Base-by-base conservation (phyloP, 148 eudicot species). In the Silene uniflora region DNA sequence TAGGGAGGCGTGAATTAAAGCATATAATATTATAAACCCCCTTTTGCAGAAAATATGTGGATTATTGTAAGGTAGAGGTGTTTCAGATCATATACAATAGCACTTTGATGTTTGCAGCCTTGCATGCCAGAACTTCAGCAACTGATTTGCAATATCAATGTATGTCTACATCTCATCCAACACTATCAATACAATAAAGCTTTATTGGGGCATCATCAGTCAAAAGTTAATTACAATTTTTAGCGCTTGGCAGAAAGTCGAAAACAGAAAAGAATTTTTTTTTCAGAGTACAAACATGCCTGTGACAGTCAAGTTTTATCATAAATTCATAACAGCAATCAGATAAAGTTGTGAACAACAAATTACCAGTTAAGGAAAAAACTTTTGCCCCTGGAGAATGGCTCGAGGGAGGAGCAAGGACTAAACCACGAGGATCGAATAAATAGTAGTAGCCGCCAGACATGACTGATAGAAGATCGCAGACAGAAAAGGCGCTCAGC, bases 351-450 rank as follows among this genome's bases (percentile, higher is more conserved):
- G 68, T 13, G 72, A 49, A 25, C 6, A 72, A 72, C 49, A 25
- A 82, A 9, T 39, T 95, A 95, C 97, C 99, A 76, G 73, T 85
- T 83, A 95, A 82, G 76, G 93, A 86, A 80, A 95, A 95, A 78
- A 92, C 83, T 83, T 92, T 95, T 22, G 91, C 97, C 32, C 89
- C 87, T 72, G 96, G 96, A 81, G 90, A 85, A 78, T 83, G 87
- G 79, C 86, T 81, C 79, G 96, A 86, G 54, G 96, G 89, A 81
- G 84, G 80, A 42, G 87, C 76, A 85, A 95, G 84, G 72, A 89
- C 94, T 80, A 87, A 78, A 66, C 99, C 99, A 66, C 88, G 90
- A 44, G 99, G 97, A 87, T 95, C 99, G 80, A 95, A 92, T 76
- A 95, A 83, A 81, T 92, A 92, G 79, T 90, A 89, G 85, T 75